Evolutionary conservation across 2,329 filamentous ascomycete species (phyloP), one percentile per base, ranked within the genome.

Genomic region (Fusarium bactridioides): DNA sequence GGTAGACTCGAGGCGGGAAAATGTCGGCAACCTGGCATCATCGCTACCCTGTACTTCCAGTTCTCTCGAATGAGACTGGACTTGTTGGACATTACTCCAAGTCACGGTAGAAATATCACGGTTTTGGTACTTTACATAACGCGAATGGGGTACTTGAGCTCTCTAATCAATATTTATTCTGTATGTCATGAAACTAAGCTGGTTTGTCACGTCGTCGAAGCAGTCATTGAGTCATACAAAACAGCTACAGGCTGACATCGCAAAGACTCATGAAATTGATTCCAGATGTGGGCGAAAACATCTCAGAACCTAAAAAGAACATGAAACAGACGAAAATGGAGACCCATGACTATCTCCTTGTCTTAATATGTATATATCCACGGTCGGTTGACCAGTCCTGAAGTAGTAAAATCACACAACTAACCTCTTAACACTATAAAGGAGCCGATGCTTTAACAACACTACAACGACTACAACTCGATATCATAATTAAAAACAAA

Each of bases 31-130:
- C 43, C 38, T 47, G 27, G 27, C 57, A 31, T 25, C 7, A 18
- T 10, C 10, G 12, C 31, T 72, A 72, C 69, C 69, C 69, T 72
- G 10, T 38, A 72, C 54, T 48, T 27, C 11, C 12, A 33, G 9
- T 25, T 27, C 23, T 13, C 9, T 21, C 6, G 11, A 25, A n/a
- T 13, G 29, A 27, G 38, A 56, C 57, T 19, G 7, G 9, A 27
- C 18, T 41, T 31, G 11, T 10, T 15, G 27, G 41, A 27, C 29
- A 48, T 31, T 23, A 12, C n/a, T 25, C 29, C 13, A 3, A 57
- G n/a, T 12, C 31, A 25, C 10, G 10, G 5, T 13, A 16, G 7
- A 27, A 13, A 16, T 12, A 57, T 27, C 12, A 10, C 12, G 12
- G 13, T 13, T 31, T 29, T 15, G 8, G 8, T 21, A 37, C 15